A percentile compares a stretch with the other conserved stretches of the same genome.
Evolutionary conservation across 2,329 filamentous ascomycete genomes (phyloP).

Genomic region (Microdochium paspali): DNA sequence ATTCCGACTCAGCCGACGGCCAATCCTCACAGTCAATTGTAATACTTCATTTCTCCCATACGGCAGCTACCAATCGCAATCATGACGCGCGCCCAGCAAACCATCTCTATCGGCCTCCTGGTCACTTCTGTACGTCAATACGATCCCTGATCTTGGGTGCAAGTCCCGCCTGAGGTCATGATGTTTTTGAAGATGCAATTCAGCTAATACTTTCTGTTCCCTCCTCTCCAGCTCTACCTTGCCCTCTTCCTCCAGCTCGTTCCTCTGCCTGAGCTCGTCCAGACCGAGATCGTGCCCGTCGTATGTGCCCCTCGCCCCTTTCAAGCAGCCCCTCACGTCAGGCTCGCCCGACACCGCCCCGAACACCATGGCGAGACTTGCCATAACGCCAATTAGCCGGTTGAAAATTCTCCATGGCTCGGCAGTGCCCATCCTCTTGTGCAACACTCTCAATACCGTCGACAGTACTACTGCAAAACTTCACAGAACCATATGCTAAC

Average conservation of each 20-base stretch:
- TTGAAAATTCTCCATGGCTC: neutral
- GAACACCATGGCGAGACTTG: neutral
- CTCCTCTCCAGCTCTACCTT: conserved; percentile 77
- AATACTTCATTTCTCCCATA: neutral
- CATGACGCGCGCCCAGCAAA: conserved; percentile 94
- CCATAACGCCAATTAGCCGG: neutral
- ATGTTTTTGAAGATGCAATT: too few species aligned
- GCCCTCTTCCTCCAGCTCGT: conserved; percentile 76
- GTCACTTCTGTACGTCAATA: conserved; percentile 70
- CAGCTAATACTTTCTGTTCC: too few species aligned
- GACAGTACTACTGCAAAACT: conserved; percentile 2
- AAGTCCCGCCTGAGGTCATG: too few species aligned
- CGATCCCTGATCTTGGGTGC: conserved; percentile 4
- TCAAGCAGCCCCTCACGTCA: too few species aligned
- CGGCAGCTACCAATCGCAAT: conserved; percentile 21
- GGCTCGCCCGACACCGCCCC: neutral
- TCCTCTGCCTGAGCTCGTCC: conserved; percentile 67
- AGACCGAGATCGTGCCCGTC: conserved; percentile 79
- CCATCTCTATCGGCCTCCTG: conserved; percentile 77
- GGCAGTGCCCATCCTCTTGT: neutral
- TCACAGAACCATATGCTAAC: neutral
- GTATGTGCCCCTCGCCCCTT: conserved; percentile 50
- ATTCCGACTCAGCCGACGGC: neutral
- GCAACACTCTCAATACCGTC: neutral
- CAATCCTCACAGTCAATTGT: neutral